Base-by-base conservation (phyloP, 805 yeast genomes). In the Ogataea corticis region DNA sequence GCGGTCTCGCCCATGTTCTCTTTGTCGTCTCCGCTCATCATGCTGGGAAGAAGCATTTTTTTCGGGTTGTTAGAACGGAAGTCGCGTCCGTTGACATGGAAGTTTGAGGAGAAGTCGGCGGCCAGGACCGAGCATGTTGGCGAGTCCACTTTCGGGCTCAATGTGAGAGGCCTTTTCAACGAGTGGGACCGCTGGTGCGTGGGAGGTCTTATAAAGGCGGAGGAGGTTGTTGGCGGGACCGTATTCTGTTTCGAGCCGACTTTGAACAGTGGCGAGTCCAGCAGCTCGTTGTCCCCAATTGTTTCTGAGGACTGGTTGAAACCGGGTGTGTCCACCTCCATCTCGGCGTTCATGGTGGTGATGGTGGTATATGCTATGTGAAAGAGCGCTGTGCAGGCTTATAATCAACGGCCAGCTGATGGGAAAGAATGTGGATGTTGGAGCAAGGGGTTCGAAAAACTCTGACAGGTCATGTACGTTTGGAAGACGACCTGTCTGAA, bases 71-170 rank as follows among this genome's bases (percentile, higher is more conserved):
- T 48, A 11, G 40, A 7, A 11, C 40, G 31, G 41, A 46, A 45
- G 19, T 49, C 40, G 16, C 40, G 46, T 34, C 42, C 45, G 41
- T 57, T 58, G 28, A 68, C 66, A 48, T 67, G 72, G 50, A 69
- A 68, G 52, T 69, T 69, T 28, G 66, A 58, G 10, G 66, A 56
- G 25, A 69, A 57, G 44, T 69, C 71, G 23, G 69, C 72, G 4
- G 71, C 70, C 19, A 69, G 51, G 1, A 60, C 63, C 0, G 71
- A 58, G 4, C 61, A 58, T 7, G 71, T 62, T 9, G 78, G 76
- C 1, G 73, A 64, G 44, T 71, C 75, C 36, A 65, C 67, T 49
- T 61, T 65, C 11, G 71, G 63, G 42, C 70, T 61, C 37, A 48
- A 32, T 2, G 56, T 46, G 16, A 63, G 48, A 1, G 73, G 72